Percentiles rank a stretch among this genome's conserved stretches.
phyloP scores from a whole-genome alignment of 2,329 filamentous ascomycete species.

The Sclerotinia borealis region DNA sequence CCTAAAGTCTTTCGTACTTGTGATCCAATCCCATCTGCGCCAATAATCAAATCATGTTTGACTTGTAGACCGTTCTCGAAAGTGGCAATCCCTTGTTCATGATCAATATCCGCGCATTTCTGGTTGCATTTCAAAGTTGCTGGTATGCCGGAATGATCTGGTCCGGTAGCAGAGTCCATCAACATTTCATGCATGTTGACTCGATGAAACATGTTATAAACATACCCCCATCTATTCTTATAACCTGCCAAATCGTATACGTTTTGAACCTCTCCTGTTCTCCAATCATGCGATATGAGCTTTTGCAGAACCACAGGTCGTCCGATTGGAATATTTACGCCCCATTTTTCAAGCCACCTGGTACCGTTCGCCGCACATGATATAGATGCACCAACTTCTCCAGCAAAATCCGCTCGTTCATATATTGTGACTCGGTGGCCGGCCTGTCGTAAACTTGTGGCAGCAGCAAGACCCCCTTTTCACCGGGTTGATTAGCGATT shows the following conservation, averaged over 20 bases:
- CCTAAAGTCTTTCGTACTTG: constrained; percentile 57
- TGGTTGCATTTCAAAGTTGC: constrained; percentile 48
- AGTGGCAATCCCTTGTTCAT: constrained; percentile 41
- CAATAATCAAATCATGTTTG: constrained; percentile 37
- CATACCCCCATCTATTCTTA: constrained; percentile 49
- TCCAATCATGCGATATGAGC: constrained; percentile 65
- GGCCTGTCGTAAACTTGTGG: constrained; percentile 45
- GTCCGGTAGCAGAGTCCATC: constrained; percentile 51
- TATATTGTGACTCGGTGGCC: constrained; percentile 57
- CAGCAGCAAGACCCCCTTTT: constrained; percentile 43
- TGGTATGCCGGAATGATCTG: constrained; percentile 48
- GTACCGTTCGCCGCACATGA: constrained; percentile 66
- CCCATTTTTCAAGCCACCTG: constrained; percentile 64
- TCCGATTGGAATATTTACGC: constrained; percentile 56
- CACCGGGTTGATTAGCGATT: neutral
- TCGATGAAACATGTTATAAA: constrained; percentile 63
- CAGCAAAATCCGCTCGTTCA: constrained; percentile 58
- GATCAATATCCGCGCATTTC: constrained; percentile 40
- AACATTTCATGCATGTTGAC: constrained; percentile 65
- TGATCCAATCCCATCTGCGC: constrained; percentile 55
- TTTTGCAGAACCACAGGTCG: constrained; percentile 59
- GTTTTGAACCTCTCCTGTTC: constrained; percentile 59
- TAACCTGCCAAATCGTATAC: constrained; percentile 61
- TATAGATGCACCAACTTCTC: constrained; percentile 62
- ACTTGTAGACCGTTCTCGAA: constrained; percentile 31